Percentiles rank a stretch among this genome's conserved stretches.
Evolutionary conservation across 2,329 filamentous ascomycete species (phyloP).

Genomic region (Kalmusia sp.): DNA sequence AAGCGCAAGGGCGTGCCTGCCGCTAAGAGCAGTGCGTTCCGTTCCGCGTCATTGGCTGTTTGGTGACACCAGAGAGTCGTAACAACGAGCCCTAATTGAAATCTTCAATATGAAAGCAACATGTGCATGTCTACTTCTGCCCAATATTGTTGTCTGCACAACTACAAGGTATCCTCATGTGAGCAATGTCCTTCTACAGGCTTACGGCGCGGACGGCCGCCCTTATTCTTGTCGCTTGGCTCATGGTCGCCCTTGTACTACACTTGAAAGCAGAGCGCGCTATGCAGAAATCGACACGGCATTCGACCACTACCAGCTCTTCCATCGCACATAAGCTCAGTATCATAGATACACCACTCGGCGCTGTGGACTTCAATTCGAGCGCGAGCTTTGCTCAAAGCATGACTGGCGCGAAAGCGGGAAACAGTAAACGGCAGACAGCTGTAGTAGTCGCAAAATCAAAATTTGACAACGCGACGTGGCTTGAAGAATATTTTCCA

Average conservation of each 20-base stretch:
- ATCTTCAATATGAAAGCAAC: neutral
- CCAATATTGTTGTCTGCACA: neutral
- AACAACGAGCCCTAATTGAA: conserved; percentile 1
- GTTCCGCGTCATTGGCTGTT: conserved; percentile 3
- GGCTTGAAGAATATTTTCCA: conserved; percentile 48
- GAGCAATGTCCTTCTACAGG: conserved; percentile 31
- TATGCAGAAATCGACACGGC: conserved; percentile 32
- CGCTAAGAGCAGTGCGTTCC: neutral
- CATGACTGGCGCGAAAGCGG: conserved; percentile 4
- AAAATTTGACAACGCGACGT: conserved; percentile 48
- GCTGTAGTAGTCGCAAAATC: conserved; percentile 49
- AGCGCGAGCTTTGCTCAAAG: conserved; percentile 7
- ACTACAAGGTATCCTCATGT: conserved; percentile 1
- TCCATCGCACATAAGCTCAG: conserved; percentile 12
- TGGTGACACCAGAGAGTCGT: neutral
- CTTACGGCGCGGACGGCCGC: conserved; percentile 38
- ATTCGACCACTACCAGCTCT: conserved; percentile 13
- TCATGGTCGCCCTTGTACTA: conserved; percentile 30
- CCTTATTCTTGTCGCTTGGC: conserved; percentile 28
- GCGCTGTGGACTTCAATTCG: neutral
- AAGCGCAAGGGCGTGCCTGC: conserved; percentile 4
- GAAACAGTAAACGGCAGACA: conserved; percentile 26
- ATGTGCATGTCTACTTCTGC: neutral
- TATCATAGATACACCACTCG: neutral
- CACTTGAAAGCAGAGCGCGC: conserved; percentile 35